phyloP scores from a whole-genome alignment of 2,329 filamentous ascomycete genomes.

The Pseudonectria buxi region DNA sequence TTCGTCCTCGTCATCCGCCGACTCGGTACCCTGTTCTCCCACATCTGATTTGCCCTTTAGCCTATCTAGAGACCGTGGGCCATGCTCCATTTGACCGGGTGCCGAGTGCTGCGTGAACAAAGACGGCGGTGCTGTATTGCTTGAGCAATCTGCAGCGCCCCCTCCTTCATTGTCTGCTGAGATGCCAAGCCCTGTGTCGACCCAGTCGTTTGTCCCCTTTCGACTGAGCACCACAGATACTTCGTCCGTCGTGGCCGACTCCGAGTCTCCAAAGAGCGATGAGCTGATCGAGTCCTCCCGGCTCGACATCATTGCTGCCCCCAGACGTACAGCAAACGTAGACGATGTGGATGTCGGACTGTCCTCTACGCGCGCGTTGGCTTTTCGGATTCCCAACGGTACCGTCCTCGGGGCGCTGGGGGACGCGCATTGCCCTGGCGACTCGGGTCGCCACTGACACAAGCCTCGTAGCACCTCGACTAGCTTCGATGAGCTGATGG shows the following conservation, averaged over 20 bases:
- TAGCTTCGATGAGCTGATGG: slow-evolving; percentile 85
- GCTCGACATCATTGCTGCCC: slow-evolving; percentile 73
- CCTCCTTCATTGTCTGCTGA: slow-evolving; percentile 49
- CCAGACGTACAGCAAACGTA: slow-evolving; percentile 59
- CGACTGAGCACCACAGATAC: slow-evolving; percentile 68
- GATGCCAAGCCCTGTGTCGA: slow-evolving; percentile 72
- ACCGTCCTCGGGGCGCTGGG: slow-evolving; percentile 50
- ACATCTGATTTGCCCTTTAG: slow-evolving; percentile 68
- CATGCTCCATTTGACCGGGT: slow-evolving; percentile 52
- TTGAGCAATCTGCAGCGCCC: slow-evolving; percentile 25
- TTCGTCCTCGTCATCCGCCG: slow-evolving; percentile 91
- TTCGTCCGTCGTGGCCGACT: slow-evolving; percentile 72
- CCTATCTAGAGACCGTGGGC: slow-evolving; percentile 62
- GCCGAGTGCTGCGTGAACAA: slow-evolving; percentile 58
- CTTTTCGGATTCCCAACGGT: slow-evolving; percentile 58
- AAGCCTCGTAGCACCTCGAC: slow-evolving; percentile 80
- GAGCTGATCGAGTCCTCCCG: slow-evolving; percentile 85
- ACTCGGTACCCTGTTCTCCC: slow-evolving; percentile 74
- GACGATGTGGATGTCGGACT: slow-evolving; percentile 80
- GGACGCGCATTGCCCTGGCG: slow-evolving; percentile 37
- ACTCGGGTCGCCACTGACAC: slow-evolving; percentile 87
- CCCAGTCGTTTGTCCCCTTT: slow-evolving; percentile 71
- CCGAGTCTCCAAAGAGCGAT: slow-evolving; percentile 79
- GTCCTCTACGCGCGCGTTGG: slow-evolving; percentile 60
- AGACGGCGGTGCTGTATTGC: slow-evolving; percentile 43